Evolutionary conservation across 192 early-diverging fungal species (phyloP).

Genomic region (Phycomyces blakesleeanus): DNA sequence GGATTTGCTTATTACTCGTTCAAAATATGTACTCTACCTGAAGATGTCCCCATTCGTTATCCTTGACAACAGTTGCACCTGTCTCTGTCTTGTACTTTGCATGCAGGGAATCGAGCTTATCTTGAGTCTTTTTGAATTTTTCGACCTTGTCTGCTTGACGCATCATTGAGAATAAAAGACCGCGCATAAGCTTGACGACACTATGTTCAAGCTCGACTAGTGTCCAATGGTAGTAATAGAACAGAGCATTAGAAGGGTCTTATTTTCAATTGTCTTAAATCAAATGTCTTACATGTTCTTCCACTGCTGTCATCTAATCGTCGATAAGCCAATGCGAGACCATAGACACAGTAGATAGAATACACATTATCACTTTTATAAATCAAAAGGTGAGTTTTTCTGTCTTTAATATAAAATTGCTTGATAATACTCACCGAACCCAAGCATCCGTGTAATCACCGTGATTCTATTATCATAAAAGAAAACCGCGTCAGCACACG

Average conservation of each 20-base stretch:
- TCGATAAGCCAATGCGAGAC: conserved; percentile 78
- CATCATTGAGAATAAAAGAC: conserved; percentile 78
- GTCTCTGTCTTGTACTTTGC: conserved; percentile 86
- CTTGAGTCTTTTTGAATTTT: conserved; percentile 77
- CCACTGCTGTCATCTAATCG: conserved; percentile 81
- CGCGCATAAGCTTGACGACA: conserved; percentile 84
- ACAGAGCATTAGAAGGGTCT: no score
- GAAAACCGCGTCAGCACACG: no score
- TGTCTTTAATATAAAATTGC: no score
- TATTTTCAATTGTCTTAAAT: not conserved
- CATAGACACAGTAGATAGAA: conserved; percentile 81
- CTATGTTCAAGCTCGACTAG: conserved; percentile 82
- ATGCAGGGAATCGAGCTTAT: conserved; percentile 71
- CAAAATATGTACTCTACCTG: conserved; percentile 48
- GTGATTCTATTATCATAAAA: conserved; percentile 61
- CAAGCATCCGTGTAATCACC: conserved; percentile 89
- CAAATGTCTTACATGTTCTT: conserved; percentile 61
- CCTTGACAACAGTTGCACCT: conserved; percentile 80
- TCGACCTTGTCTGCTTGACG: conserved; percentile 79
- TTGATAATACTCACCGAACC: conserved; percentile 61
- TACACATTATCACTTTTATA: conserved; percentile 78
- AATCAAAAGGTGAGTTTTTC: conserved; percentile 2
- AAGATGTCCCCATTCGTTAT: conserved; percentile 83
- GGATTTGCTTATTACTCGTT: no score
- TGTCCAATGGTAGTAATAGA: not conserved